Conservation (phyloP, 1,139 yeast genomes). For the Candida sp. region DNA sequence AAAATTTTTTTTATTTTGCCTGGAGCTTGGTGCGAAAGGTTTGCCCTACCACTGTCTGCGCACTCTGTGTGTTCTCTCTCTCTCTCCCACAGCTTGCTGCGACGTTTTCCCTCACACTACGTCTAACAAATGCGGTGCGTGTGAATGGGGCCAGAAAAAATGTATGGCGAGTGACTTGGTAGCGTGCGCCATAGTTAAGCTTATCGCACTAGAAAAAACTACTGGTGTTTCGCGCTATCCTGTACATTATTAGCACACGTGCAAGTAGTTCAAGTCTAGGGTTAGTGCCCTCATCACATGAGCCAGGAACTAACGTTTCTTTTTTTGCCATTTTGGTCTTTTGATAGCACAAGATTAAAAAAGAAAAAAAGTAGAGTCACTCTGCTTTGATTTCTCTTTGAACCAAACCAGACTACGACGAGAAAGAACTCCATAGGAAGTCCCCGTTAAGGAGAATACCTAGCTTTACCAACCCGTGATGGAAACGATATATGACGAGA, state of each 20-base stretch:
- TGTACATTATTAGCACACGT: constrained; percentile 2
- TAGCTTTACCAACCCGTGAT: constrained; percentile 17
- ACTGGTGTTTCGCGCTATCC: neutral
- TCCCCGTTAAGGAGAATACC: neutral
- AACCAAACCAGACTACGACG: neutral
- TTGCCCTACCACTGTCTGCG: neutral
- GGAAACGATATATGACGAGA: constrained; percentile 85
- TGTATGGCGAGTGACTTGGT: neutral
- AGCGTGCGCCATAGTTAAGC: constrained; percentile 1
- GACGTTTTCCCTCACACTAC: no score
- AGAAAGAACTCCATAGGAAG: neutral
- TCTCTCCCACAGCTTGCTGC: no score
- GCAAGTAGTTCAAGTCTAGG: neutral
- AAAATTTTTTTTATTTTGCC: constrained; percentile 14
- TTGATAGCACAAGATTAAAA: neutral
- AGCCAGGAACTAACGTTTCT: neutral
- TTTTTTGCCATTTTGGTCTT: neutral
- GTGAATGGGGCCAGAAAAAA: neutral
- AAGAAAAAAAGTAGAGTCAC: neutral
- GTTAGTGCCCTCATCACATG: constrained; percentile 2
- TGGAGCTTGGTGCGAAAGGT: neutral
- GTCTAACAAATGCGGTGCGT: no score
- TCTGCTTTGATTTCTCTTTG: neutral
- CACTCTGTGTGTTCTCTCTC: neutral
- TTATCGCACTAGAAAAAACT: neutral